phyloP scores from a whole-genome alignment of 192 early-diverging fungal species.

The Mortierella claussenii region DNA sequence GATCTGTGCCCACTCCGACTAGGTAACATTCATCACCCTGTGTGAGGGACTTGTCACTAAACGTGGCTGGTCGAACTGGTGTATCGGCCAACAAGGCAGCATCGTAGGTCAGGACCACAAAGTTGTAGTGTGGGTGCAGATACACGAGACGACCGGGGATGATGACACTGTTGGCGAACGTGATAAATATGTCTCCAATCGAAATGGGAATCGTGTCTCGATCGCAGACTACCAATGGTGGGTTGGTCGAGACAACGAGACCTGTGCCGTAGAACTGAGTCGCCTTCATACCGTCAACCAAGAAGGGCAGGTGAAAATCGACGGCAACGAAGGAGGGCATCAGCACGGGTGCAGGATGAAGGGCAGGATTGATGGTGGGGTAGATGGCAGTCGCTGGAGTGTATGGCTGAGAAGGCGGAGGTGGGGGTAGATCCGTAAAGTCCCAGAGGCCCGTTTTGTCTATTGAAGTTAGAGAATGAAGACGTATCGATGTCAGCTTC shows the following conservation, averaged over 20 bases:
- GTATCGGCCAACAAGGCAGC: conserved; percentile 77
- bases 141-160: conserved; percentile 87
- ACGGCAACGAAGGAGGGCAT: conserved; percentile 87
- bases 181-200: conserved; percentile 83
- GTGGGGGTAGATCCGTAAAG: conserved; percentile 74
- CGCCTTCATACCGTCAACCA: conserved; percentile 79
- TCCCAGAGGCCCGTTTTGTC: conserved; percentile 82
- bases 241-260: conserved; percentile 80
- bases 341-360: conserved; percentile 77
- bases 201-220: conserved; percentile 84
- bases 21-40: conserved; percentile 74
- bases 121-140: conserved; percentile 91
- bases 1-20: conserved; percentile 65
- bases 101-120: conserved; percentile 87
- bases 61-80: conserved; percentile 69
- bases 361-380: conserved; percentile 72
- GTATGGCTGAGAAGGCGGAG: conserved; percentile 58
- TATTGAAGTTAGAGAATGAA: too few species aligned
- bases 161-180: conserved; percentile 88
- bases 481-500: too few species aligned
- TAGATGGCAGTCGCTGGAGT: conserved; percentile 77
- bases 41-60: conserved; percentile 66
- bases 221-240: conserved; percentile 84
- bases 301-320: conserved; percentile 82
- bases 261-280: conserved; percentile 79